Conservation (phyloP, 495 filamentous ascomycete genomes). For the Penicillium longicatenatum region DNA sequence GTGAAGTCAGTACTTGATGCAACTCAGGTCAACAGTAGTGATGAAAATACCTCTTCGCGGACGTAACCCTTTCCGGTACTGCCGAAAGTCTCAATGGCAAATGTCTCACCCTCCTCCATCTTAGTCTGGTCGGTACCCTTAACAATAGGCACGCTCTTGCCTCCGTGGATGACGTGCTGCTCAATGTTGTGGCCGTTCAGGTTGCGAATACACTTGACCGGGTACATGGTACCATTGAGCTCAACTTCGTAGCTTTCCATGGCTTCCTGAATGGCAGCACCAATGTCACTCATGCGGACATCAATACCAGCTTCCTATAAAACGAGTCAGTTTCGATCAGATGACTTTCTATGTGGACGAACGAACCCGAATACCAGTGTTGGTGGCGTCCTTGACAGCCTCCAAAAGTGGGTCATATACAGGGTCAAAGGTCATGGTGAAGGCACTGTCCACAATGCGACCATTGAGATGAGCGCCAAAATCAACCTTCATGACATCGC, state of each 20-base stretch:
- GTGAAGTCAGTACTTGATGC: slow-evolving; percentile 14
- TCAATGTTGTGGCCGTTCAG: slow-evolving; percentile 88
- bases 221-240: slow-evolving; percentile 70
- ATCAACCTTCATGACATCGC: slow-evolving; percentile 70
- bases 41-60: slow-evolving; percentile 64
- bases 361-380: slow-evolving; percentile 57
- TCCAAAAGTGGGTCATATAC: slow-evolving; percentile 61
- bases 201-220: slow-evolving; percentile 84
- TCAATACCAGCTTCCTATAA: slow-evolving; percentile 60
- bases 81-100: slow-evolving; percentile 93
- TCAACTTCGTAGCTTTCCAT: slow-evolving; percentile 70
- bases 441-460: slow-evolving; percentile 66
- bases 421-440: slow-evolving; percentile 63
- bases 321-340: slow-evolving; percentile 24
- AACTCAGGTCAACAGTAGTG: not conserved
- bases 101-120: slow-evolving; percentile 94
- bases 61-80: slow-evolving; percentile 88
- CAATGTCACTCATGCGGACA: slow-evolving; percentile 61
- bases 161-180: slow-evolving; percentile 84
- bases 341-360: not conserved
- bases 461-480: slow-evolving; percentile 68
- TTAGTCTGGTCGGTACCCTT: slow-evolving; percentile 77
- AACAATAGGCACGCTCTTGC: slow-evolving; percentile 88
- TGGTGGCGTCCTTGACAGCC: slow-evolving; percentile 64
- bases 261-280: slow-evolving; percentile 63